Conservation (phyloP, 2,329 filamentous ascomycete species). For the Berkeleyomyces rouxiae region DNA sequence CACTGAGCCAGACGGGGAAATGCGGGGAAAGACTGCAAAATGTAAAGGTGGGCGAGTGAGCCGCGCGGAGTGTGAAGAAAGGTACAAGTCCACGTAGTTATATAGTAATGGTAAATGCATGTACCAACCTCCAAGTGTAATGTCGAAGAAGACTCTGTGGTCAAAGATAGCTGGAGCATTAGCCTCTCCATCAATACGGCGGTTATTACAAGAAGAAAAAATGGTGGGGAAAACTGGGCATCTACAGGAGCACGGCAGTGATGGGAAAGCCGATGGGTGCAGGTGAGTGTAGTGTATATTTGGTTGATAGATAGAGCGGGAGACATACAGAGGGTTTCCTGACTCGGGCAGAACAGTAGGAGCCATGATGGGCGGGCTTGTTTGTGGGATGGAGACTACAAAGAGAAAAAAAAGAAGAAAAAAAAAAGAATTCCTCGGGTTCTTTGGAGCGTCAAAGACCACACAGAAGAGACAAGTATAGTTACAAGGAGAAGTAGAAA, state of each 20-base stretch:
- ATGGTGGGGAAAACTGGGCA: neutral
- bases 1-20: neutral
- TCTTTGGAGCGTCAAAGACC: neutral
- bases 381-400: too few relatives aligned
- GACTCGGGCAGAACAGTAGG: slow-evolving; percentile 30
- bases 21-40: neutral
- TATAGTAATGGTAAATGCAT: too few relatives aligned
- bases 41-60: neutral
- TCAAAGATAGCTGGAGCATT: too few relatives aligned
- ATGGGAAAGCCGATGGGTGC: too few relatives aligned
- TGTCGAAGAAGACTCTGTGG: slow-evolving; percentile 53
- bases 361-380: slow-evolving; percentile 21
- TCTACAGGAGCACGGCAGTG: too few relatives aligned
- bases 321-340: slow-evolving; percentile 31
- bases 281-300: neutral
- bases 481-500: too few relatives aligned
- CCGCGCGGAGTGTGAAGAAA: neutral
- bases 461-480: too few relatives aligned
- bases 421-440: neutral
- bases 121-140: slow-evolving; percentile 56
- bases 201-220: neutral
- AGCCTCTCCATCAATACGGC: too few relatives aligned
- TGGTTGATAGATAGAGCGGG: neutral
- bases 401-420: neutral
- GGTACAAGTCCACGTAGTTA: too few relatives aligned